Evolutionary conservation across 441 rosid species (phyloP).

Genomic region (Capsella rubella): DNA sequence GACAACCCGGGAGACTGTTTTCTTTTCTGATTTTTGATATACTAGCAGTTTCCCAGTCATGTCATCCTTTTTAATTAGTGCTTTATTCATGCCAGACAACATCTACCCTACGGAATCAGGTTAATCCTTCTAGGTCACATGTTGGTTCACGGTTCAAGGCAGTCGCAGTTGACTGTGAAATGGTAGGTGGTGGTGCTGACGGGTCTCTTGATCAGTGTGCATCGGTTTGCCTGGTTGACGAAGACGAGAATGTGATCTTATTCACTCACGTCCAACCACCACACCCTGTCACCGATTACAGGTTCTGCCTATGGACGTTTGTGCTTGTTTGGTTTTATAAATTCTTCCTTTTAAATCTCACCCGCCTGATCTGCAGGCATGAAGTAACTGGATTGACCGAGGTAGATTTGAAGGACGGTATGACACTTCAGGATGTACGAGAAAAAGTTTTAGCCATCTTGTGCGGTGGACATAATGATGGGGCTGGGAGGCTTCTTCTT

Average conservation of each 20-base stretch:
- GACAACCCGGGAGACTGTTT: background rate
- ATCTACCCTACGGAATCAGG: slow-evolving; percentile 33
- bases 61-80: background rate
- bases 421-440: slow-evolving; percentile 59
- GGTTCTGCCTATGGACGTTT: slow-evolving; percentile 46
- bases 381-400: slow-evolving; percentile 74
- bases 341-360: slow-evolving; percentile 2
- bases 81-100: slow-evolving; percentile 47
- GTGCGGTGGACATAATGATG: slow-evolving; percentile 63
- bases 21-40: slow-evolving; percentile 10
- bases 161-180: slow-evolving; percentile 75
- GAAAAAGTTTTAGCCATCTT: slow-evolving; percentile 53
- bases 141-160: slow-evolving; percentile 49
- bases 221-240: slow-evolving; percentile 72
- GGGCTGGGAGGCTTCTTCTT: slow-evolving; percentile 68
- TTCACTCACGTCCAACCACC: slow-evolving; percentile 65
- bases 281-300: slow-evolving; percentile 63
- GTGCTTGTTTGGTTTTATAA: slow-evolving; percentile 4
- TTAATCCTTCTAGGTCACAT: slow-evolving; percentile 30
- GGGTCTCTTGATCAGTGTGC: slow-evolving; percentile 68
- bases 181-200: slow-evolving; percentile 80
- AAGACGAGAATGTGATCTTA: slow-evolving; percentile 67
- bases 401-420: slow-evolving; percentile 65
- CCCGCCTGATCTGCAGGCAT: slow-evolving; percentile 48
- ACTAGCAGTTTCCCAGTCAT: background rate